Evolutionary conservation across 495 filamentous ascomycete species (phyloP).

Genomic region (Rhypophila decipiens): DNA sequence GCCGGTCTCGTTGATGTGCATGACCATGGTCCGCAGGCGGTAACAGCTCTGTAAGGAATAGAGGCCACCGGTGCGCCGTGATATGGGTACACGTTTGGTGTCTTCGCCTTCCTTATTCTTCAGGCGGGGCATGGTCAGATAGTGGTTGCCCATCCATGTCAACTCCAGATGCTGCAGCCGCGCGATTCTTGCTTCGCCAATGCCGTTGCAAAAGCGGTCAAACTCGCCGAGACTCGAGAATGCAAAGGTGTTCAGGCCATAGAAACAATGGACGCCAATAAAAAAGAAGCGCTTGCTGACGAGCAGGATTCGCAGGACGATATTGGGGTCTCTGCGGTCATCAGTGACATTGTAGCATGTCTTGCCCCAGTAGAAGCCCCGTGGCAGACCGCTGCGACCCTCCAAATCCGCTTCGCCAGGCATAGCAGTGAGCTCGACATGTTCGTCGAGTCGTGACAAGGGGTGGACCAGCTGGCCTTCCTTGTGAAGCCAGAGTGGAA

Average conservation of each 20-base stretch:
- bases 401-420: slow-evolving; percentile 10
- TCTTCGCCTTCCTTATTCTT: neutral
- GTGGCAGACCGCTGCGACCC: slow-evolving; percentile 16
- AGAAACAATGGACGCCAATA: slow-evolving; percentile 31
- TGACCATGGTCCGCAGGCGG: slow-evolving; percentile 26
- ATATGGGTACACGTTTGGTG: slow-evolving; percentile 9
- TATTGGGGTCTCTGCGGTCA: slow-evolving; percentile 16
- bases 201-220: slow-evolving; percentile 30
- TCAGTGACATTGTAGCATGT: slow-evolving; percentile 16
- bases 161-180: slow-evolving; percentile 34
- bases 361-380: slow-evolving; percentile 26
- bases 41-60: slow-evolving; percentile 19
- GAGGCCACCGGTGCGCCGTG: slow-evolving; percentile 19
- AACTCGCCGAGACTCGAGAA: slow-evolving; percentile 40
- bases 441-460: slow-evolving; percentile 33
- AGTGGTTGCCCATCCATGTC: slow-evolving; percentile 21
- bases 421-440: slow-evolving; percentile 9
- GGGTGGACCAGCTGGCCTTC: slow-evolving; percentile 24
- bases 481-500: slow-evolving; percentile 21
- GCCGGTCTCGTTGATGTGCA: slow-evolving; percentile 29
- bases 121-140: slow-evolving; percentile 5
- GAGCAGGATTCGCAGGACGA: slow-evolving; percentile 17
- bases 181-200: slow-evolving; percentile 21
- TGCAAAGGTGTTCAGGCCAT: slow-evolving; percentile 38
- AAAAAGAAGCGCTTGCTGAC: slow-evolving; percentile 30